Conservation (phyloP, 352 stramenopile genomes). For the Phytophthora podocarpi region DNA sequence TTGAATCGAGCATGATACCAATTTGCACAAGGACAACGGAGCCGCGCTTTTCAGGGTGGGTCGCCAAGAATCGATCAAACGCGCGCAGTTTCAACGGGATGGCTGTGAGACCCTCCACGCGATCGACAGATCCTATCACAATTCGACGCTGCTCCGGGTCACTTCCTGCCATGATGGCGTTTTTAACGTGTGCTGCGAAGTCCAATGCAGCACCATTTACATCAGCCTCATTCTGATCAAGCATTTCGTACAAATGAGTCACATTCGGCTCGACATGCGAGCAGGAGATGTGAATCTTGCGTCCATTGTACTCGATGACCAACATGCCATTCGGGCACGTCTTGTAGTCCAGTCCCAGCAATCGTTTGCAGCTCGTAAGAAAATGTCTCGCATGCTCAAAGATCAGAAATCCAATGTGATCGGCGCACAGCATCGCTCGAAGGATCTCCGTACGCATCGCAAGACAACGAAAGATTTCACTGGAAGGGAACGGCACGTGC, state of each 20-base stretch:
- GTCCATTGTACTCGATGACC: constrained; percentile 95
- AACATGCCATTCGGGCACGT: constrained; percentile 87
- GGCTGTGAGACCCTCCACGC: constrained; percentile 95
- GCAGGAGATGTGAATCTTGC: constrained; percentile 95
- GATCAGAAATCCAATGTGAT: constrained; percentile 94
- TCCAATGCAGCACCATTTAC: constrained; percentile 24
- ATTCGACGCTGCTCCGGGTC: constrained; percentile 40
- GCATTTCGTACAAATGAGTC: constrained; percentile 67
- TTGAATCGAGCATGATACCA: constrained; percentile 70
- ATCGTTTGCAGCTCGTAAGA: constrained; percentile 89
- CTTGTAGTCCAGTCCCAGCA: constrained; percentile 96
- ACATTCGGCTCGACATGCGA: constrained; percentile 97
- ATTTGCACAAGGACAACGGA: constrained; percentile 84
- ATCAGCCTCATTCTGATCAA: constrained; percentile 52
- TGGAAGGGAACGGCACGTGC: constrained; percentile 98
- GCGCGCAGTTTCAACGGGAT: constrained; percentile 97
- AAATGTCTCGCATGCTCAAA: constrained; percentile 95
- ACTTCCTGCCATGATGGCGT: constrained; percentile 32
- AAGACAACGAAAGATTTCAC: constrained; percentile 98
- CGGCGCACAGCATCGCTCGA: constrained; percentile 88
- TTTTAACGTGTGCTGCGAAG: constrained; percentile 50
- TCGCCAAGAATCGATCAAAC: constrained; percentile 95
- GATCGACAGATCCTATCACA: constrained; percentile 92
- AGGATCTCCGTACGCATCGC: constrained; percentile 90
- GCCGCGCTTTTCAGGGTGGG: constrained; percentile 70